Base-by-base conservation (phyloP, 169 alveolate genomes). In the Plasmodium coatneyi region DNA sequence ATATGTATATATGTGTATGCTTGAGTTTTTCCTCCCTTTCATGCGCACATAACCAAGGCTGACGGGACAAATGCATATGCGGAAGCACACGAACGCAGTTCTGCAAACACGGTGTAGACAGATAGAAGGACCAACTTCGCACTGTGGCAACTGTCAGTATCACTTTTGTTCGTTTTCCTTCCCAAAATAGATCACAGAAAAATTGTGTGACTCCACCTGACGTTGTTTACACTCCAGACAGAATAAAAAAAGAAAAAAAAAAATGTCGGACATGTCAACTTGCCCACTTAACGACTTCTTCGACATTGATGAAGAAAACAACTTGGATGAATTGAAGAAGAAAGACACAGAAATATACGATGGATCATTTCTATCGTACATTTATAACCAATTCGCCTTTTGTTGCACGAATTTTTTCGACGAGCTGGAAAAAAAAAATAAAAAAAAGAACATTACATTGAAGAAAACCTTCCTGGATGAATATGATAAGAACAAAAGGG, bases 261-360 rank as follows among this genome's bases (percentile, higher is more conserved):
- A 49, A 84, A 84, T 84, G 93, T 86, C 93, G 14, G 93, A 86
- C 60, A 76, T 70, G 28, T 86, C 93, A 86, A 76, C 83, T 32
- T 86, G 93, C 80, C 93, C 93, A n/a, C 80, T 86, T 74, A 86
- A 86, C 36, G 84, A 74, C 80, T 86, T 86, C 84, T 86, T 86
- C 80, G 93, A 86, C 66, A 30, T 86, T 32, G 93, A 86, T 72
- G 93, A 86, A 54, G 93, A 86, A 76, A 86, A 86, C 70, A 49
- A 86, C 43, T 70, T 86, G 43, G 93, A 86, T 86, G 93, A 86
- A 74, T 9, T 86, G 74, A 86, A 86, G 36, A 34, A 52, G 25
- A 71, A 76, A 52, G 93, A 86, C 16, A 43, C 84, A 22, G 66
- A 86, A 49, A 10, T 86, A 74, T 86, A 74, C 80, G 66, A 78